Percentiles rank a stretch among this genome's conserved stretches.
Conservation (phyloP, 2,329 filamentous ascomycete species). For the Colletotrichum eremochloae region DNA sequence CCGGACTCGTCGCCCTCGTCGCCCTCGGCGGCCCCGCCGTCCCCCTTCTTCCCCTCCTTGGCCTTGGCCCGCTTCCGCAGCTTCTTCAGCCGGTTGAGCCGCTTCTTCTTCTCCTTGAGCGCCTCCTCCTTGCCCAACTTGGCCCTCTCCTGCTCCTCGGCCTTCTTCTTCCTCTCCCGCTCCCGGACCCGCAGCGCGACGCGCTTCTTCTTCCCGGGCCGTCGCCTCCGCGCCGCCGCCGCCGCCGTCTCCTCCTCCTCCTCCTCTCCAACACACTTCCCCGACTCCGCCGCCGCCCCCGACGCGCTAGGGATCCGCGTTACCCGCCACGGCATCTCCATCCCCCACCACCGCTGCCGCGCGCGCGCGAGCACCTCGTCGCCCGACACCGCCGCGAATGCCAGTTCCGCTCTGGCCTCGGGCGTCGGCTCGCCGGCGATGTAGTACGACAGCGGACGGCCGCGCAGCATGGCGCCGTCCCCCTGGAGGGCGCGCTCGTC, state of each 20-base stretch:
- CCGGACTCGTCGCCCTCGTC: conserved; percentile 14
- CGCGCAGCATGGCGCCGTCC: conserved; percentile 52
- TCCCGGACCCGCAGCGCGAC: conserved; percentile 63
- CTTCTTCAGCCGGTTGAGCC: conserved; percentile 72
- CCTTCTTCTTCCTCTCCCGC: conserved; percentile 57
- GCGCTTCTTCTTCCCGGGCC: conserved; percentile 71
- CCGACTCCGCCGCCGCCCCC: not conserved
- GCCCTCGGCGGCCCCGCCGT: not conserved
- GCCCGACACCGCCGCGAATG: conserved; percentile 62
- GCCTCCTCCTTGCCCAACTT: conserved; percentile 66
- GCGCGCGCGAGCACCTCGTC: conserved; percentile 63
- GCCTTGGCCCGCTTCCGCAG: conserved; percentile 70
- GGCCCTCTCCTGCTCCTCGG: conserved; percentile 55
- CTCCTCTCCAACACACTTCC: conserved; percentile 5
- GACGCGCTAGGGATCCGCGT: conserved; percentile 52
- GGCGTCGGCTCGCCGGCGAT: conserved; percentile 56
- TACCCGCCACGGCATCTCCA: conserved; percentile 73
- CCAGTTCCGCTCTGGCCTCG: conserved; percentile 56
- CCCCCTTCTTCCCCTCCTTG: conserved; percentile 63
- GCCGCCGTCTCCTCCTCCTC: conserved; percentile 43
- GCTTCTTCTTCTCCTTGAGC: conserved; percentile 72
- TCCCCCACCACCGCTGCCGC: conserved; percentile 65
- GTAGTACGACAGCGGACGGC: conserved; percentile 64
- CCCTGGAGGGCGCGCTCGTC: conserved; percentile 50
- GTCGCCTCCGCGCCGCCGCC: conserved; percentile 54